phyloP scores from a whole-genome alignment of 1,139 yeast species.

The Hemisphaericaspora lyxosophila region DNA sequence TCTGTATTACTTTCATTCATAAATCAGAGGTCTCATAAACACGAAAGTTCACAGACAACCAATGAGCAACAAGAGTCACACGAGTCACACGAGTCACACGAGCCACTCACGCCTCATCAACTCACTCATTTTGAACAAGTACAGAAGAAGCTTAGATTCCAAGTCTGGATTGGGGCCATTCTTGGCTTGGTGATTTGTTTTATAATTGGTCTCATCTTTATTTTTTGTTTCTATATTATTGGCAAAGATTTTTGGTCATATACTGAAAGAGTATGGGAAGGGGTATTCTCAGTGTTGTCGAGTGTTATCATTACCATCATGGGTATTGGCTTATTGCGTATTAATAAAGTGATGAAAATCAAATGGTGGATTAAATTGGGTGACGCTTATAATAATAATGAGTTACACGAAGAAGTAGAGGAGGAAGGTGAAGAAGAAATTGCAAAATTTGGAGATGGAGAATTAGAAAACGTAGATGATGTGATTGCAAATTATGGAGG shows the following conservation, averaged over 20 bases:
- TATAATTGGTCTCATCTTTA: slow-evolving; percentile 71
- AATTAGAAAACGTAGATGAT: slow-evolving; percentile 6
- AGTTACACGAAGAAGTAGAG: slow-evolving; percentile 18
- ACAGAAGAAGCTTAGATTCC: slow-evolving; percentile 46
- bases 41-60: neutral
- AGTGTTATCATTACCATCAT: slow-evolving; percentile 78
- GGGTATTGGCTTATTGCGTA: slow-evolving; percentile 84
- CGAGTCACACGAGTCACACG: neutral
- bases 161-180: slow-evolving; percentile 84
- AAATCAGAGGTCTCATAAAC: slow-evolving; percentile 48
- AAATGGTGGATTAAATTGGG: slow-evolving; percentile 53
- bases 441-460: slow-evolving; percentile 16
- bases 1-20: slow-evolving; percentile 83
- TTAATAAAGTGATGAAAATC: slow-evolving; percentile 63
- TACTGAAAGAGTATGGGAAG: slow-evolving; percentile 92
- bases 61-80: no score
- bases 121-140: slow-evolving; percentile 12
- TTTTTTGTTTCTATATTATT: slow-evolving; percentile 70
- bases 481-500: slow-evolving; percentile 12
- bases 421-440: slow-evolving; percentile 16
- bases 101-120: neutral
- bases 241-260: slow-evolving; percentile 81
- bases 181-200: slow-evolving; percentile 74
- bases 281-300: slow-evolving; percentile 77
- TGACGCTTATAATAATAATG: slow-evolving; percentile 31